A percentile compares a stretch with the other conserved stretches of the same genome.
phyloP scores from a whole-genome alignment of 805 yeast genomes.

The Scheffersomyces amazonensis region DNA sequence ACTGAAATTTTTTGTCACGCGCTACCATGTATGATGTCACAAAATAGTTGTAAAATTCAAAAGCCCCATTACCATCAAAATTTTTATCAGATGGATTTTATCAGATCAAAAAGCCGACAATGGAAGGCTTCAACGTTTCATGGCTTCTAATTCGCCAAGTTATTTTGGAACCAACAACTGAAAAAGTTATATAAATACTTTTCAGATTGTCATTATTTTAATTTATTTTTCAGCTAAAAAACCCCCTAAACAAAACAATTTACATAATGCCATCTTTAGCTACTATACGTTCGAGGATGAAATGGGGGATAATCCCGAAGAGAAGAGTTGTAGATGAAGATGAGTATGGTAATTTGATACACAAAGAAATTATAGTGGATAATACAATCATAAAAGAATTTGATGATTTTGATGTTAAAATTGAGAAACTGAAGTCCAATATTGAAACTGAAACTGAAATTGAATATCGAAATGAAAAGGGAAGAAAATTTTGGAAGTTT shows the following conservation, averaged over 20 bases:
- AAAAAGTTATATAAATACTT: neutral
- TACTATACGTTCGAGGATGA: conserved; percentile 10
- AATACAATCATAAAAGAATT: neutral
- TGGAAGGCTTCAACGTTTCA: too few species aligned
- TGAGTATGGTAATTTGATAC: conserved; percentile 6
- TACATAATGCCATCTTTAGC: neutral
- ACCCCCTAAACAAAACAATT: too few species aligned
- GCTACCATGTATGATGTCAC: too few species aligned
- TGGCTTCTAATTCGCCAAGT: too few species aligned
- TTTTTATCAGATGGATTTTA: neutral
- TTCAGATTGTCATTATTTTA: too few species aligned
- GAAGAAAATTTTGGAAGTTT: conserved; percentile 32
- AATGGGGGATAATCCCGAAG: conserved; percentile 35
- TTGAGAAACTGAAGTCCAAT: conserved; percentile 3
- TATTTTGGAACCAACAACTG: neutral
- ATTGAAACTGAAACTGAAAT: neutral
- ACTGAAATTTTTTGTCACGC: neutral
- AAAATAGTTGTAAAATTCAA: too few species aligned
- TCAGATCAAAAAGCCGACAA: neutral
- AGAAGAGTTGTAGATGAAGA: conserved; percentile 34
- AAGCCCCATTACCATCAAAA: neutral
- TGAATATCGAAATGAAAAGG: conserved; percentile 34
- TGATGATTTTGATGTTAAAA: neutral
- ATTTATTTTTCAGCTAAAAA: too few species aligned
- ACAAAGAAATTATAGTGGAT: conserved; percentile 1